These are phyloP conservation scores for Paraurostyla sp. DNA, from an alignment of 73 alveolate genomes.

Conservation along the genomic window DNA sequence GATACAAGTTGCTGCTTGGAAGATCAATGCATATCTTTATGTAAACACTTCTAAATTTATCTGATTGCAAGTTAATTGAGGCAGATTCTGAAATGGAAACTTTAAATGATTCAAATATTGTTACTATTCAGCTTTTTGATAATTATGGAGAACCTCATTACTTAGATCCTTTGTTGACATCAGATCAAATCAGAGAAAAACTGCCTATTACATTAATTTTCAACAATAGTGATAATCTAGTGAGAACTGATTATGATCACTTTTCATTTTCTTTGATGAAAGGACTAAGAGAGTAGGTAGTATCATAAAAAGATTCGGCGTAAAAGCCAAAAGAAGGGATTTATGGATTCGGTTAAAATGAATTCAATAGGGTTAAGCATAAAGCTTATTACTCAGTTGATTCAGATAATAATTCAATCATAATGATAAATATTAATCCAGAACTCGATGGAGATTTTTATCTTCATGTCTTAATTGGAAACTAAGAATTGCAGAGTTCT, in stretches of 20 bases:
- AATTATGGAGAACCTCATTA: slow-evolving; percentile 42
- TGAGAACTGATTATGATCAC: not conserved
- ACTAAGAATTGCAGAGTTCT: slow-evolving; percentile 13
- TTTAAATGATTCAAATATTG: slow-evolving; percentile 5
- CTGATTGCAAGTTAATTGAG: slow-evolving; percentile 13
- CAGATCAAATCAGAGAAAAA: not conserved
- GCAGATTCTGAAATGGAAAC: slow-evolving; percentile 60
- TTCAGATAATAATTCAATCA: not conserved
- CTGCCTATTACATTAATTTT: slow-evolving; percentile 30
- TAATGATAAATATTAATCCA: slow-evolving; percentile 37
- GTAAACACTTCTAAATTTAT: slow-evolving; percentile 44
- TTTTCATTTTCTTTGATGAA: not conserved
- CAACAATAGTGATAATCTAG: slow-evolving; percentile 17
- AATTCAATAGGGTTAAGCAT: slow-evolving; percentile 9
- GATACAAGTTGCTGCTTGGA: slow-evolving; percentile 48
- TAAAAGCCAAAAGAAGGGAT: not conserved
- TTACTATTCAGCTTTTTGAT: slow-evolving; percentile 44
- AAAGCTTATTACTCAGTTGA: slow-evolving; percentile 5
- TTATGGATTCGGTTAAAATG: not conserved
- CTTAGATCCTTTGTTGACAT: not conserved
- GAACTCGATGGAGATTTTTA: not conserved
- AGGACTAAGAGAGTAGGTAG: not conserved
- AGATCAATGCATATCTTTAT: slow-evolving; percentile 63
- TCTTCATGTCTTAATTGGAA: slow-evolving; percentile 57
- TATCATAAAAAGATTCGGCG: not conserved